Percentiles rank a stretch among this genome's conserved stretches.
Conservation (phyloP, 2,329 filamentous ascomycete genomes). For the Chrysosporium keratinophilum region DNA sequence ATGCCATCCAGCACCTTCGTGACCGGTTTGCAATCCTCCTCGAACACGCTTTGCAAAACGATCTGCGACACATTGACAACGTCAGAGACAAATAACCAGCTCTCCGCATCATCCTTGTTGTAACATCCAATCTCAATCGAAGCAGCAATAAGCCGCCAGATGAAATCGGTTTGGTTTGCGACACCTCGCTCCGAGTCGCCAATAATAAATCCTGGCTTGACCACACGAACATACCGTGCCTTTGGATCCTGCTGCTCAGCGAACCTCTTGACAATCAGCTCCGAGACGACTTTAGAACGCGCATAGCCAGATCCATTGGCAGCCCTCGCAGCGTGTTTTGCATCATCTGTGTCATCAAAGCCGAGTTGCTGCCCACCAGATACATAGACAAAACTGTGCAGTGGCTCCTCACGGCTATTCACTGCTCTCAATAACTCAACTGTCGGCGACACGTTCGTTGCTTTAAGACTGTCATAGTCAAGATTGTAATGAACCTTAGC, state of each 20-base stretch:
- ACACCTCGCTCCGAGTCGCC: conserved; percentile 15
- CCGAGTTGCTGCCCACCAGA: conserved; percentile 20
- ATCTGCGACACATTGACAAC: neutral
- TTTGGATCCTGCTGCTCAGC: too few species aligned
- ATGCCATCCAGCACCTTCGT: neutral
- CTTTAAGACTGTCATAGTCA: neutral
- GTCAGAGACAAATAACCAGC: neutral
- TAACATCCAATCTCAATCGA: neutral
- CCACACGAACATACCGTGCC: conserved; percentile 4
- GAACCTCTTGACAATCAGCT: conserved; percentile 12
- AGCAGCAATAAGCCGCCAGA: conserved; percentile 17
- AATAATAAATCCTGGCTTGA: conserved; percentile 19
- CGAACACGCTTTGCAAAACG: neutral
- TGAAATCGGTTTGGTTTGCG: conserved; percentile 12
- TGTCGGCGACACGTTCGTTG: neutral
- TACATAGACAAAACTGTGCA: conserved; percentile 20
- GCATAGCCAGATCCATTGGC: conserved; percentile 16
- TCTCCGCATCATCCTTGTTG: neutral
- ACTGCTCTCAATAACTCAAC: neutral
- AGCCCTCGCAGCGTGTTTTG: conserved; percentile 5
- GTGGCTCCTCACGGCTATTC: neutral
- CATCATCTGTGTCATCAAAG: neutral
- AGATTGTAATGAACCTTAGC: conserved; percentile 23
- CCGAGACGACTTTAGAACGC: conserved; percentile 18
- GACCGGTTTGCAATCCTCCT: neutral